A percentile compares a stretch with the other conserved stretches of the same genome.
phyloP scores from a whole-genome alignment of 257 asterid species.

The Coffea eugenioides region DNA sequence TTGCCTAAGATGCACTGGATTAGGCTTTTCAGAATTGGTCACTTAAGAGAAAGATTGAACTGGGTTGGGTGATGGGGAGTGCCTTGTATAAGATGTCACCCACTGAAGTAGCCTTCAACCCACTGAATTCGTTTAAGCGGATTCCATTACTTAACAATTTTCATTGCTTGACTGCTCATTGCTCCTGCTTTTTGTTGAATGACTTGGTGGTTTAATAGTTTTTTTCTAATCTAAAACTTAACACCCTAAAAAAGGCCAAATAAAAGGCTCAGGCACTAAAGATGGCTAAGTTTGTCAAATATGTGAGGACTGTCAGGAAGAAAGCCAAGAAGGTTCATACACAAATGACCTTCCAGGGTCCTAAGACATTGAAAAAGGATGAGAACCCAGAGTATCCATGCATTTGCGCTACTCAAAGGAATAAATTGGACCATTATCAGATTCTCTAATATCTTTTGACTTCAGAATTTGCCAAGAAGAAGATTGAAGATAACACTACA shows the following conservation, averaged over 20 bases:
- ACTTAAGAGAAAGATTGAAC: too few relatives aligned
- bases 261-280: constrained; percentile 36
- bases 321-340: constrained; percentile 38
- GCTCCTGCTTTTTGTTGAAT: not conserved
- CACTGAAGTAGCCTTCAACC: too few relatives aligned
- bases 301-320: constrained; percentile 34
- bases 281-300: constrained; percentile 39
- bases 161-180: not conserved
- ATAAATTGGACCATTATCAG: constrained; percentile 36
- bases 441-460: constrained; percentile 36
- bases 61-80: too few relatives aligned
- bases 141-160: not conserved
- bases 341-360: constrained; percentile 36
- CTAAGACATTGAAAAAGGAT: constrained; percentile 36
- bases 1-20: too few relatives aligned
- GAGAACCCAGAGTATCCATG: constrained; percentile 36
- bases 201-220: not conserved
- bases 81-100: too few relatives aligned
- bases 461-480: constrained; percentile 43
- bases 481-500: constrained; percentile 39
- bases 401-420: constrained; percentile 35
- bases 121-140: too few relatives aligned
- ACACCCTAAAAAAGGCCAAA: constrained; percentile 24
- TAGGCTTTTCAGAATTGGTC: too few relatives aligned
- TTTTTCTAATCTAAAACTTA: constrained; percentile 7